Conservation (phyloP, 148 eudicot genomes). For the Fagopyrum tataricum region DNA sequence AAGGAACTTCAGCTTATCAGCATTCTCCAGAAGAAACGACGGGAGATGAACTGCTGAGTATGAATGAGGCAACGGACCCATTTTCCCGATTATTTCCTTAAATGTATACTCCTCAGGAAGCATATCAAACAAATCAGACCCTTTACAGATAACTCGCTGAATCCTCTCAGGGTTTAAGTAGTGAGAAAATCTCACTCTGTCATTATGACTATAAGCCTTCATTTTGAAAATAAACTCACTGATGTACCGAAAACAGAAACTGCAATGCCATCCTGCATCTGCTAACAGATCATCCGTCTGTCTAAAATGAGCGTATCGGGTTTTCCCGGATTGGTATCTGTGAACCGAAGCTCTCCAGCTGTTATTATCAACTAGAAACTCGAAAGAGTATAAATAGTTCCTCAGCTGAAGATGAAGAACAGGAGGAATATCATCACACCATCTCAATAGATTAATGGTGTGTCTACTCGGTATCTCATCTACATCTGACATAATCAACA, state of each 20-base stretch:
- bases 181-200: slow-evolving; percentile 15
- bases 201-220: slow-evolving; percentile 17
- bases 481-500: slow-evolving; percentile 21
- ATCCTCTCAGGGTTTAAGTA: slow-evolving; percentile 15
- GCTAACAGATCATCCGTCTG: slow-evolving; percentile 14
- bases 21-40: slow-evolving; percentile 9
- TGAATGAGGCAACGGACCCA: slow-evolving; percentile 15
- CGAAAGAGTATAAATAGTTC: slow-evolving; percentile 18
- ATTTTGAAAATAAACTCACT: slow-evolving; percentile 17
- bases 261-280: slow-evolving; percentile 18
- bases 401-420: slow-evolving; percentile 18
- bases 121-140: slow-evolving; percentile 15
- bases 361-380: slow-evolving; percentile 17
- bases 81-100: slow-evolving; percentile 13
- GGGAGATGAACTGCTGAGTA: slow-evolving; percentile 17
- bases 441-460: slow-evolving; percentile 17
- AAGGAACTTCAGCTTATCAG: slow-evolving; percentile 12
- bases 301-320: slow-evolving; percentile 14
- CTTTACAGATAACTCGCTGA: slow-evolving; percentile 14
- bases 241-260: slow-evolving; percentile 13
- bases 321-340: slow-evolving; percentile 18
- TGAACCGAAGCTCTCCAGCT: slow-evolving; percentile 23
- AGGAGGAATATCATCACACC: slow-evolving; percentile 18
- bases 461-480: slow-evolving; percentile 21
- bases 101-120: slow-evolving; percentile 15